Percentiles rank a stretch among this genome's conserved stretches.
phyloP scores from a whole-genome alignment of 2,329 filamentous ascomycete genomes.

The Aureobasidium uvarum region DNA sequence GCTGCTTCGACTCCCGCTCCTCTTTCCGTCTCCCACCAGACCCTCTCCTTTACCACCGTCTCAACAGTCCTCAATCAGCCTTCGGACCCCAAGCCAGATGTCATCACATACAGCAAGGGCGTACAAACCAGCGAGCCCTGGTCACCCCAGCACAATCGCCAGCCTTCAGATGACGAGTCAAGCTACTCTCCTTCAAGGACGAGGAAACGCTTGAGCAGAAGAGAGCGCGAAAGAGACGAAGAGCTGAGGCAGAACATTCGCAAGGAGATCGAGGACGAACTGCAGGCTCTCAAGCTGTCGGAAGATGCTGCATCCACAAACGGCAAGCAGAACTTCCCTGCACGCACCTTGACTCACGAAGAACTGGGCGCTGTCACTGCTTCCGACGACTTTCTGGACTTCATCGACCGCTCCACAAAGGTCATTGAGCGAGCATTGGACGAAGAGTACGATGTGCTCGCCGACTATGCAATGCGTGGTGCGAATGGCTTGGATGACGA shows the following conservation, averaged over 20 bases:
- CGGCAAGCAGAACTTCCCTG: conserved; percentile 62
- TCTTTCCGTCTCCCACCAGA: conserved; percentile 55
- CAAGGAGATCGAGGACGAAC: conserved; percentile 88
- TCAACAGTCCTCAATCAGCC: conserved; percentile 79
- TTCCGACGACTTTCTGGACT: conserved; percentile 91
- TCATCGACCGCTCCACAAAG: conserved; percentile 92
- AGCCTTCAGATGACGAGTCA: conserved; percentile 62
- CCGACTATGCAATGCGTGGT: conserved; percentile 85
- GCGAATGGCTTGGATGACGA: conserved; percentile 75
- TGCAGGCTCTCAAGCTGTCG: conserved; percentile 64
- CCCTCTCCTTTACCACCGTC: conserved; percentile 69
- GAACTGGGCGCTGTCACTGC: conserved; percentile 87
- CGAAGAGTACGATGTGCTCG: conserved; percentile 92
- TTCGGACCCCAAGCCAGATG: conserved; percentile 67
- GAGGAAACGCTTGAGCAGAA: conserved; percentile 72
- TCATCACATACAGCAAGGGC: conserved; percentile 95
- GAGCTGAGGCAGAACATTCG: conserved; percentile 81
- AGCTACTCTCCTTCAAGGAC: conserved; percentile 52
- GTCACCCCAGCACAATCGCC: conserved; percentile 54
- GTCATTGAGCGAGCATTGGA: conserved; percentile 95
- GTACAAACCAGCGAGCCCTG: conserved; percentile 86
- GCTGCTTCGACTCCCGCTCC: conserved; percentile 54
- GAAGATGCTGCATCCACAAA: conserved; percentile 48
- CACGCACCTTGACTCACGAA: conserved; percentile 74
- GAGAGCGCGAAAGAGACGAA: conserved; percentile 80